Evolutionary conservation across 192 early-diverging fungal genomes (phyloP).

Genomic region (Coemansia sp.): DNA sequence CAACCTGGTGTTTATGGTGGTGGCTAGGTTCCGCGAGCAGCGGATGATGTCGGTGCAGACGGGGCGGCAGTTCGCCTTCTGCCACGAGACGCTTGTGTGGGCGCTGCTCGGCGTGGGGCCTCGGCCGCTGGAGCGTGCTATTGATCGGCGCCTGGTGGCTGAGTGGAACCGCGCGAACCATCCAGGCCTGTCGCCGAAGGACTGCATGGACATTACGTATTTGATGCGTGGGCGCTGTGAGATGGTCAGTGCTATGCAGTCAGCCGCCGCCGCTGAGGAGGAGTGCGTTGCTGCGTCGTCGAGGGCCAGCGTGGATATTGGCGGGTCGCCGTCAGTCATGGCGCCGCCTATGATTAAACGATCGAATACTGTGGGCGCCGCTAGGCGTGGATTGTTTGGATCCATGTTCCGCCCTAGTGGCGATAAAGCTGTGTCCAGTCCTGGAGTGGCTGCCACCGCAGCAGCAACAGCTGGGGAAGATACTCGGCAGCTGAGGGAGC

Average conservation of each 20-base stretch:
- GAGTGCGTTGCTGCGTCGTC: not conserved
- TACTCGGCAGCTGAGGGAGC: slow-evolving; percentile 31
- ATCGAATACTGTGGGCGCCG: slow-evolving; percentile 51
- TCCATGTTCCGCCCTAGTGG: slow-evolving; percentile 26
- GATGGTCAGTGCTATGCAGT: slow-evolving; percentile 44
- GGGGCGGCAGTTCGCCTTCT: slow-evolving; percentile 78
- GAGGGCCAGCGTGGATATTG: slow-evolving; percentile 45
- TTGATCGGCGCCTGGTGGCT: slow-evolving; percentile 51
- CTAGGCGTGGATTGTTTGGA: slow-evolving; percentile 31
- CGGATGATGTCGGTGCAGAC: slow-evolving; percentile 86
- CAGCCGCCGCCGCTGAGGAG: not conserved
- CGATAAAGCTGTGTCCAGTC: slow-evolving; percentile 5
- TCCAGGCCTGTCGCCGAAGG: slow-evolving; percentile 21
- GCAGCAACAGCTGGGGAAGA: not conserved
- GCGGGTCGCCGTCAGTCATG: not conserved
- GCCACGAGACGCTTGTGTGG: slow-evolving; percentile 79
- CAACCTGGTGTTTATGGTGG: slow-evolving; percentile 67
- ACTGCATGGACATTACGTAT: slow-evolving; percentile 40
- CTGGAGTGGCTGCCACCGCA: not conserved
- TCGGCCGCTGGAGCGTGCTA: slow-evolving; percentile 38
- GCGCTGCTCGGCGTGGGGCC: slow-evolving; percentile 40
- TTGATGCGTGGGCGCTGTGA: slow-evolving; percentile 51
- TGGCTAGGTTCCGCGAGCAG: slow-evolving; percentile 72
- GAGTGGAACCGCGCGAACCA: slow-evolving; percentile 55
- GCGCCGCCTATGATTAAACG: slow-evolving; percentile 36